A percentile compares a stretch with the other conserved stretches of the same genome.
These are phyloP conservation scores for Rhodotorula sp. DNA, from an alignment of 1,284 basidiomycete species.

Conservation along the genomic window DNA sequence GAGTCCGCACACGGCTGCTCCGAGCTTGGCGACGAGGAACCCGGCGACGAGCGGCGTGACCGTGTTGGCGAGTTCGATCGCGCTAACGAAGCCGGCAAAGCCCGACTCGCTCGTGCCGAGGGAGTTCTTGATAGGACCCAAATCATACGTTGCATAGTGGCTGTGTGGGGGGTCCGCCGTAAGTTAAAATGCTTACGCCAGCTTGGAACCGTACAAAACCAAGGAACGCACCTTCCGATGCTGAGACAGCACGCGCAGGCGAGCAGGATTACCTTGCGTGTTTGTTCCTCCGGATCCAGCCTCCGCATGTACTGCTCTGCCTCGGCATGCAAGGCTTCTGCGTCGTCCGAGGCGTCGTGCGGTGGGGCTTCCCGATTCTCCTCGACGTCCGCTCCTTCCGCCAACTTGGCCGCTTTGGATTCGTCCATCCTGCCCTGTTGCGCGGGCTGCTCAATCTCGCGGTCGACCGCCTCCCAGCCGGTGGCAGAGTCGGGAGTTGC, in stretches of 20 bases:
- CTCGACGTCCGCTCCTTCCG: background rate
- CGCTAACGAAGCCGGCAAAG: conserved; percentile 28
- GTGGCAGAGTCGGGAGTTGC: background rate
- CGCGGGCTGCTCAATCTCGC: background rate
- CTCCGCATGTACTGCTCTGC: background rate
- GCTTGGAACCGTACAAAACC: background rate
- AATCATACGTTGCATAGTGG: conserved; percentile 27
- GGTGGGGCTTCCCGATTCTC: background rate
- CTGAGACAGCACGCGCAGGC: conserved; percentile 17
- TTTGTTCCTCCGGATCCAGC: too few relatives aligned
- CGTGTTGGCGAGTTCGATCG: conserved; percentile 33
- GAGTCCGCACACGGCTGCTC: conserved; percentile 27
- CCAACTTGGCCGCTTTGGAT: background rate
- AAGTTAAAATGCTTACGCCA: background rate
- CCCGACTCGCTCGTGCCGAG: conserved; percentile 19
- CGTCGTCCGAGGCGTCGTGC: background rate
- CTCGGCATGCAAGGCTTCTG: background rate
- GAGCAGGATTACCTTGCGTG: conserved; percentile 3
- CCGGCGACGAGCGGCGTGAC: conserved; percentile 30
- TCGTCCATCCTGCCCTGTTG: background rate
- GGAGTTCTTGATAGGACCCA: conserved; percentile 32
- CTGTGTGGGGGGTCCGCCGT: background rate
- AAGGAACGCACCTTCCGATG: conserved; percentile 15
- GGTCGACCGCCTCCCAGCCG: conserved; percentile 5
- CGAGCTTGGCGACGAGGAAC: conserved; percentile 26